Conservation (phyloP, 2,329 filamentous ascomycete species). For the Pseudocercospora fijiensis region DNA sequence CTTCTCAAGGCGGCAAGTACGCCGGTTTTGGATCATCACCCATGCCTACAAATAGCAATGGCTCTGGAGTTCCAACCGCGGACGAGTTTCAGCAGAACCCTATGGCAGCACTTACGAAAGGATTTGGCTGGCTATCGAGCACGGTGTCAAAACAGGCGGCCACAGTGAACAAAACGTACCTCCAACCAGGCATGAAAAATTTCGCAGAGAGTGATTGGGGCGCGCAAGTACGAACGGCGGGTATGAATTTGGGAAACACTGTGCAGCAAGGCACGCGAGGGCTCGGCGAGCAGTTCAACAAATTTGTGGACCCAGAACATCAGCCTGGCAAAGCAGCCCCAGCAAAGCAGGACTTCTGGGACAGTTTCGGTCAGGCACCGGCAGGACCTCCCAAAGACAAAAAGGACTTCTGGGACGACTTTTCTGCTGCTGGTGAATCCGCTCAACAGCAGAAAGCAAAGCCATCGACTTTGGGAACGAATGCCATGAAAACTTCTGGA, state of each 20-base stretch:
- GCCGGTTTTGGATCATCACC: constrained; percentile 82
- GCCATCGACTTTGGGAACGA: constrained; percentile 59
- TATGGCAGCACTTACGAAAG: constrained; percentile 81
- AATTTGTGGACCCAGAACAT: constrained; percentile 69
- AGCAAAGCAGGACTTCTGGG: constrained; percentile 84
- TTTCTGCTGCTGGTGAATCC: constrained; percentile 40
- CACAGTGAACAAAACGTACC: constrained; percentile 84
- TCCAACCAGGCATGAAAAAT: constrained; percentile 89
- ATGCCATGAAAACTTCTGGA: constrained; percentile 58
- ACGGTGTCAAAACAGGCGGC: constrained; percentile 89
- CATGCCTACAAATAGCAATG: constrained; percentile 45
- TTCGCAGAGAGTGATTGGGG: constrained; percentile 59
- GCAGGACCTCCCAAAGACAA: constrained; percentile 48
- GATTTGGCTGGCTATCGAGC: constrained; percentile 89
- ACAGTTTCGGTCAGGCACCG: constrained; percentile 74
- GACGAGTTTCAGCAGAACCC: constrained; percentile 91
- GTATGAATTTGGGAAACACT: constrained; percentile 53
- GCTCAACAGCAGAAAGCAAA: constrained; percentile 37
- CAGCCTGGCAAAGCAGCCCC: constrained; percentile 50
- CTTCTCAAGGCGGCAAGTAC: constrained; percentile 90
- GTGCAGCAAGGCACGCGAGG: constrained; percentile 66
- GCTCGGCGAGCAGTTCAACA: constrained; percentile 76
- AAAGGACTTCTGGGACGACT: constrained; percentile 57
- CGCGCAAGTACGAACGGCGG: constrained; percentile 60
- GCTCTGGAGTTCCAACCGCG: constrained; percentile 61